Evolutionary conservation across 2,329 filamentous ascomycete species (phyloP).

Genomic region (Hypoxylon sp.): DNA sequence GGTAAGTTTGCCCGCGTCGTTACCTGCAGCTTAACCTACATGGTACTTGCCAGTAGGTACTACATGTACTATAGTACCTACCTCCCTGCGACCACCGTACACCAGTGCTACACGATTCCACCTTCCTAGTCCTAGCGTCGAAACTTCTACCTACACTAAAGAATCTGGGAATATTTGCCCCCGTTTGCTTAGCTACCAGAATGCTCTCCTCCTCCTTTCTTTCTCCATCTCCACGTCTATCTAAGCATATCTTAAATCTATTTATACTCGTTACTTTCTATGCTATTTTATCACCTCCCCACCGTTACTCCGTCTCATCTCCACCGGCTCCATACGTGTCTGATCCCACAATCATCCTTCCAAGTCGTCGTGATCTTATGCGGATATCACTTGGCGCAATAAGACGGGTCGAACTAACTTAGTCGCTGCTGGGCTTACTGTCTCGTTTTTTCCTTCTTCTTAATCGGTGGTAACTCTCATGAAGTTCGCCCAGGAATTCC

Average conservation of each 20-base stretch:
- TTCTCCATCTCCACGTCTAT: conserved; percentile 9
- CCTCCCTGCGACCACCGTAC: background rate
- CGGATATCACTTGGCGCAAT: conserved; percentile 7
- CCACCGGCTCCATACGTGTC: conserved; percentile 1
- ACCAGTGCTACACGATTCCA: conserved; percentile 13
- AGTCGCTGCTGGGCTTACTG: background rate
- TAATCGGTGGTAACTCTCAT: conserved; percentile 61
- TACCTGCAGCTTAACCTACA: conserved; percentile 2
- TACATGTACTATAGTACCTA: too few relatives aligned
- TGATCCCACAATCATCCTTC: background rate
- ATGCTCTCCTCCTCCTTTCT: conserved; percentile 17
- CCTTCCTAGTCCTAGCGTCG: conserved; percentile 5
- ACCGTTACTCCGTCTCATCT: conserved; percentile 10
- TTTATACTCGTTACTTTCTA: conserved; percentile 9
- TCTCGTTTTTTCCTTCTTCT: background rate
- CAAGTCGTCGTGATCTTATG: background rate
- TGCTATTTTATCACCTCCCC: background rate
- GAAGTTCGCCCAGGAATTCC: conserved; percentile 90
- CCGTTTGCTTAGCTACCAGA: background rate
- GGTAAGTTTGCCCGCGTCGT: conserved; percentile 3
- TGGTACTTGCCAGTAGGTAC: background rate
- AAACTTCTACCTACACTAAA: background rate
- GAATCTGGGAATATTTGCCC: conserved; percentile 31
- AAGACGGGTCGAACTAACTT: background rate
- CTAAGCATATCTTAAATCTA: background rate